Evolutionary conservation across 164 flowering plant genomes (phyloP), one percentile per base, ranked within the genome.

Genomic region (Nymphaea thermarum): DNA sequence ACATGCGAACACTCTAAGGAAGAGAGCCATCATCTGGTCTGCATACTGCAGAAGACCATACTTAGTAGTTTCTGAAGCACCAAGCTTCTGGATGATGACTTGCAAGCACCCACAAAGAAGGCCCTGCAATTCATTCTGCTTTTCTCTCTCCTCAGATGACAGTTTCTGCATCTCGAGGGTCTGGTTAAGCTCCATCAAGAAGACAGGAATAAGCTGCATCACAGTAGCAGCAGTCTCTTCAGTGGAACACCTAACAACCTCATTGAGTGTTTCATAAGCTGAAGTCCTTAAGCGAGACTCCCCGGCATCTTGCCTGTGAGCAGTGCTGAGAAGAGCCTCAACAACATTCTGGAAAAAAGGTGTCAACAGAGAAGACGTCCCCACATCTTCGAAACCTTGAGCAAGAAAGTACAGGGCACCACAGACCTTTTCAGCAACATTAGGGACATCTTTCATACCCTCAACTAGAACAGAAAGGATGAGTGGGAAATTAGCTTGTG

Each of bases 391-490:
- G 43, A 76, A 85, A 53, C 89, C 89, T 79, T 85, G 89, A 47
- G 87, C 86, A 60, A 85, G 83, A 67, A 85, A 85, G 75, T 85
- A 83, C 41, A 85, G 82, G 63, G 89, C 89, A 53, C 89, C 89
- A 74, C 89, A 82, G 10, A 85, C 85, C 71, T 83, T 85, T 72
- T 85, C 89, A 53, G 87, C 87, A 77, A 82, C 87, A 78, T 85
- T 85, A 60, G 87, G 87, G 42, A 77, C 85, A 73, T 85, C 89
- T 66, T 82, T 83, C 85, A 85, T 83, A 78, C 84, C 80, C 76
- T 83, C 85, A 65, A 85, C 72, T 57, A 85, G 76, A 70, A 81
- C 85, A 0, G 80, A 75, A 66, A 82, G 78, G 10, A 83, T 83
- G 72, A 79, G 84, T 55, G 79, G 83, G 74, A 82, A 78, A 61